Evolutionary conservation across 352 stramenopile species (phyloP).

Genomic region (Pythium aphanidermatum): DNA sequence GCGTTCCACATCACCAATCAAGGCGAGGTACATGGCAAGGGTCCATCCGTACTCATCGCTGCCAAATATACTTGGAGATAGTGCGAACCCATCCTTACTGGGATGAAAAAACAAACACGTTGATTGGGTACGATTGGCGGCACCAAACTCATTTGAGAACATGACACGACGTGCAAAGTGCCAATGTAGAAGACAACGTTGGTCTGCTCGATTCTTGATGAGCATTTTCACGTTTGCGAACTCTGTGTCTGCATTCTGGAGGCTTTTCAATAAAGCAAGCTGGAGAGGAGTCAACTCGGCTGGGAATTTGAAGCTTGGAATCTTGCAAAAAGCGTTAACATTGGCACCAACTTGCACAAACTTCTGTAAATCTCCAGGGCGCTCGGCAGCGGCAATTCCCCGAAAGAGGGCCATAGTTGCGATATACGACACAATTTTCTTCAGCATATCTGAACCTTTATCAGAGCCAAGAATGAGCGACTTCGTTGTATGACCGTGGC

Average conservation of each 20-base stretch:
- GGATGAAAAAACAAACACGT: no score
- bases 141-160: constrained; percentile 27
- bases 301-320: constrained; percentile 19
- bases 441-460: constrained; percentile 23
- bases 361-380: constrained; percentile 27
- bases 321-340: constrained; percentile 37
- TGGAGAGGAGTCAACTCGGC: constrained; percentile 38
- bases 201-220: constrained; percentile 33
- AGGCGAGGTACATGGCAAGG: constrained; percentile 65
- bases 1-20: constrained; percentile 35
- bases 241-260: constrained; percentile 17
- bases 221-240: constrained; percentile 34
- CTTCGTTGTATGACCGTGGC: constrained; percentile 37
- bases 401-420: constrained; percentile 56
- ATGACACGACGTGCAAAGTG: constrained; percentile 48
- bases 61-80: constrained; percentile 14
- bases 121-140: no score
- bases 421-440: constrained; percentile 36
- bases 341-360: constrained; percentile 47
- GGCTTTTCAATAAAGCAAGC: constrained; percentile 31
- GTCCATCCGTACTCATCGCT: constrained; percentile 51
- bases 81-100: no score
- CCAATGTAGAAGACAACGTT: constrained; percentile 45
- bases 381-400: constrained; percentile 29
- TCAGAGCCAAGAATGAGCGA: constrained; percentile 42